A percentile compares a stretch with the other conserved stretches of the same genome.
These are phyloP conservation scores for Guadua angustifolia DNA, from an alignment of 176 grass and related monocot genomes.

Conservation along the genomic window DNA sequence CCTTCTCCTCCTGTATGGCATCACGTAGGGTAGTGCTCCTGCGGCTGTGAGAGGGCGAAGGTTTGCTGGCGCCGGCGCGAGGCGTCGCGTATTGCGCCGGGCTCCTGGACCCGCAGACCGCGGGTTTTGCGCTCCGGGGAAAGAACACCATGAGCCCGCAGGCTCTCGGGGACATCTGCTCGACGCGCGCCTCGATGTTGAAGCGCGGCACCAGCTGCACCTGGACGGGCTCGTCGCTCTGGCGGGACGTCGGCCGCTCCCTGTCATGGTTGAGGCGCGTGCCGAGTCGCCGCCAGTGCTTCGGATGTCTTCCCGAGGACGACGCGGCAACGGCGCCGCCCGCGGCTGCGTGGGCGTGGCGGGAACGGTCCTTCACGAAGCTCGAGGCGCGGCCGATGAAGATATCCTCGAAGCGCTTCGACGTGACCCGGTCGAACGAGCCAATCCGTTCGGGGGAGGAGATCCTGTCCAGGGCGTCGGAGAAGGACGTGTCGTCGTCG, in stretches of 20 bases:
- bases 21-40: constrained; percentile 35
- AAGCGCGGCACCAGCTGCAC: constrained; percentile 42
- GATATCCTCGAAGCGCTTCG: constrained; percentile 66
- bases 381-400: constrained; percentile 53
- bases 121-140: constrained; percentile 80
- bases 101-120: constrained; percentile 56
- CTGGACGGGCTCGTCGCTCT: constrained; percentile 20
- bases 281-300: constrained; percentile 20
- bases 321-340: constrained; percentile 35
- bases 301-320: constrained; percentile 41
- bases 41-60: constrained; percentile 26
- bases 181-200: constrained; percentile 41
- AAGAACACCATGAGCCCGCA: constrained; percentile 92
- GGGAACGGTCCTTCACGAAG: constrained; percentile 71
- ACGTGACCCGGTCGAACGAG: constrained; percentile 67
- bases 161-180: constrained; percentile 63
- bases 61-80: neutral
- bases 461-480: constrained; percentile 65
- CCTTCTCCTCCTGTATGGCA: constrained; percentile 31
- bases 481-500: constrained; percentile 60
- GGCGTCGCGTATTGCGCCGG: constrained; percentile 22
- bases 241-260: neutral
- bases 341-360: constrained; percentile 32
- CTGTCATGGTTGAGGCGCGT: constrained; percentile 35
- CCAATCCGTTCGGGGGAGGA: constrained; percentile 68